Conservation (phyloP, 192 early-diverging fungal genomes). For the Glomus cerebriforme region DNA sequence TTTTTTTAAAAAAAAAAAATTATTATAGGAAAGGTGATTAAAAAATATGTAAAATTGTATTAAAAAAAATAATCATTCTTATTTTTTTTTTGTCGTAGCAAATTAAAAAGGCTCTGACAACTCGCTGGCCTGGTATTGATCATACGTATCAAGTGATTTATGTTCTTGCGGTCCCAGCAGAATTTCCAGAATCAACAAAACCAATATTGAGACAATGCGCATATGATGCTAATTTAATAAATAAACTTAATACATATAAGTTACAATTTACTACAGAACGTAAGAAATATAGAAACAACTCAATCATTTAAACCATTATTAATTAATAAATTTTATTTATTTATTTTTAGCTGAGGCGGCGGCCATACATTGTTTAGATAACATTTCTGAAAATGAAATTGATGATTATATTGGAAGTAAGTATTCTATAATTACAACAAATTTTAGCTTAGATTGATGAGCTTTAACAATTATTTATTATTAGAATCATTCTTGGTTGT, state of each 20-base stretch:
- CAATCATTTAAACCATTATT: background rate
- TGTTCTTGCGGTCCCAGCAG: slow-evolving; percentile 52
- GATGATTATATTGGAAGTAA: background rate
- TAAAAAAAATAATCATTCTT: no score
- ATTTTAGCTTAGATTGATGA: no score
- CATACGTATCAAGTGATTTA: background rate
- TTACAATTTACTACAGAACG: no score
- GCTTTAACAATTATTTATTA: background rate
- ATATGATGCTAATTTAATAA: slow-evolving; percentile 48
- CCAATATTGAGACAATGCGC: slow-evolving; percentile 56
- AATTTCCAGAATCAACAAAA: slow-evolving; percentile 57
- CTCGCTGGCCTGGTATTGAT: slow-evolving; percentile 12
- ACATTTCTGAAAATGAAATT: background rate
- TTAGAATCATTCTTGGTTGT: slow-evolving; percentile 17
- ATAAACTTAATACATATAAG: no score
- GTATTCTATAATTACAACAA: background rate
- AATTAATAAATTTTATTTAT: background rate
- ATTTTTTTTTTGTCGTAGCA: background rate
- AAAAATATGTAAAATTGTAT: no score
- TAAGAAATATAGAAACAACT: background rate
- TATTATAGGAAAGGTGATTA: no score
- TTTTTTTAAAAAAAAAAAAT: no score
- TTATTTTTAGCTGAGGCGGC: slow-evolving; percentile 19
- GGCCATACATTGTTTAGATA: slow-evolving; percentile 3
- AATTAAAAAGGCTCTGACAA: background rate